Percentiles rank a stretch among this genome's conserved stretches.
Evolutionary conservation across 2,329 filamentous ascomycete species (phyloP).

Genomic region (Emydomyces testavorans): DNA sequence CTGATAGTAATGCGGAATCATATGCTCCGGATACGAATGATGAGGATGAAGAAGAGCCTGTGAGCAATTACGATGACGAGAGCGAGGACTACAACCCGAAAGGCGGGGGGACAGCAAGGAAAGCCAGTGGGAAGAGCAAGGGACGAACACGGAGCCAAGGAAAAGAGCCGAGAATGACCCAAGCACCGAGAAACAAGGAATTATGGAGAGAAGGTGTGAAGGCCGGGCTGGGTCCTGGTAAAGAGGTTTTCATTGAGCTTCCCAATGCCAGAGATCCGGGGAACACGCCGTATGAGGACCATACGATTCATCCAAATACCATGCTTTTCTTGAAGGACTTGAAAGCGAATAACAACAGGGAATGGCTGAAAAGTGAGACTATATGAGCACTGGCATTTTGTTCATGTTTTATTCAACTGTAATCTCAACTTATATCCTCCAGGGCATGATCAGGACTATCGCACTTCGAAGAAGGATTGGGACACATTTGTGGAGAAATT

Average conservation of each 20-base stretch:
- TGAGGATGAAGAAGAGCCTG: conserved; percentile 10
- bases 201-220: conserved; percentile 48
- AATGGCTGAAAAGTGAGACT: conserved; percentile 52
- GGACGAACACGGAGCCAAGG: conserved; percentile 25
- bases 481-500: conserved; percentile 63
- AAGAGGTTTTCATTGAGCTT: conserved; percentile 50
- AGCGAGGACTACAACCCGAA: conserved; percentile 20
- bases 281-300: conserved; percentile 45
- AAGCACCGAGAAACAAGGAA: conserved; percentile 35
- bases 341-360: conserved; percentile 48
- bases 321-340: conserved; percentile 50
- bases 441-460: conserved; percentile 73
- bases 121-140: conserved; percentile 42
- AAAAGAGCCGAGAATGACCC: conserved; percentile 16
- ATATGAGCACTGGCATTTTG: not conserved
- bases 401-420: not conserved
- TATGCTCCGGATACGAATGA: conserved; percentile 5
- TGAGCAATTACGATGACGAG: conserved; percentile 34
- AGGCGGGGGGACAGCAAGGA: not conserved
- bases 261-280: conserved; percentile 52
- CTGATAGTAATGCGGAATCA: not conserved
- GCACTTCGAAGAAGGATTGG: conserved; percentile 69
- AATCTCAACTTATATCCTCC: conserved; percentile 2
- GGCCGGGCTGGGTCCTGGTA: conserved; percentile 46
- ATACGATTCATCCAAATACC: conserved; percentile 53